A percentile compares a stretch with the other conserved stretches of the same genome.
phyloP scores from a whole-genome alignment of 1,284 basidiomycete species.

The Vanrija humicola region DNA sequence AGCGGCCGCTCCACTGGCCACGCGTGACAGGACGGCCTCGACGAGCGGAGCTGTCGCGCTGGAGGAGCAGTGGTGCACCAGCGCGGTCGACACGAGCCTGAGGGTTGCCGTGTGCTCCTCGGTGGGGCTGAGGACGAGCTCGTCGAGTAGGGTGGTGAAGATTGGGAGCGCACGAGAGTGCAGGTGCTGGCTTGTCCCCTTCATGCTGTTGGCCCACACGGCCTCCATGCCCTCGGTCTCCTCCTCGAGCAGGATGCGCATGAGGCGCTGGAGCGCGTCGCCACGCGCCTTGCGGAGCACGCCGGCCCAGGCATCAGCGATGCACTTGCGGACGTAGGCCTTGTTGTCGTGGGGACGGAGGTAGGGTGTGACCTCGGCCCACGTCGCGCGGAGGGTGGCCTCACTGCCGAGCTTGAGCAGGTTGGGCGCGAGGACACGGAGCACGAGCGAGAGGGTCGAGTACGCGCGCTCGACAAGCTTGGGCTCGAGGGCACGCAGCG shows the following conservation, averaged over 20 bases:
- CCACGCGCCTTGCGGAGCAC: conserved; percentile 42
- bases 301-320: conserved; percentile 47
- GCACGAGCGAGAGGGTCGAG: conserved; percentile 43
- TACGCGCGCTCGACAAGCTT: conserved; percentile 45
- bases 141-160: conserved; percentile 54
- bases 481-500: conserved; percentile 38
- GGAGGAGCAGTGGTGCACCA: conserved; percentile 71
- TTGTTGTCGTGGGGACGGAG: conserved; percentile 34
- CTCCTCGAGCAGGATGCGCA: conserved; percentile 32
- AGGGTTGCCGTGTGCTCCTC: conserved; percentile 49
- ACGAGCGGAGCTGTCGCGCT: conserved; percentile 61
- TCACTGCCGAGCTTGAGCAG: conserved; percentile 32
- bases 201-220: conserved; percentile 36
- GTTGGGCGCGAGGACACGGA: conserved; percentile 36
- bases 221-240: conserved; percentile 36
- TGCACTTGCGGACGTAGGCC: conserved; percentile 44
- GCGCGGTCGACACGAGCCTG: conserved; percentile 59
- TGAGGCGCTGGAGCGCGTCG: conserved; percentile 30
- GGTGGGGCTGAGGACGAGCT: conserved; percentile 23
- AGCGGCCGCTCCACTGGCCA: conserved; percentile 16
- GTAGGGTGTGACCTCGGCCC: conserved; percentile 36
- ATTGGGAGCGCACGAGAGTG: conserved; percentile 70
- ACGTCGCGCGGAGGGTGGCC: conserved; percentile 24
- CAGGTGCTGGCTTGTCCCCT: conserved; percentile 65
- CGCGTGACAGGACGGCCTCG: conserved; percentile 48